Percentiles rank a stretch among this genome's conserved stretches.
Evolutionary conservation across 169 alveolate species (phyloP).

Genomic region (Neospora caninum): DNA sequence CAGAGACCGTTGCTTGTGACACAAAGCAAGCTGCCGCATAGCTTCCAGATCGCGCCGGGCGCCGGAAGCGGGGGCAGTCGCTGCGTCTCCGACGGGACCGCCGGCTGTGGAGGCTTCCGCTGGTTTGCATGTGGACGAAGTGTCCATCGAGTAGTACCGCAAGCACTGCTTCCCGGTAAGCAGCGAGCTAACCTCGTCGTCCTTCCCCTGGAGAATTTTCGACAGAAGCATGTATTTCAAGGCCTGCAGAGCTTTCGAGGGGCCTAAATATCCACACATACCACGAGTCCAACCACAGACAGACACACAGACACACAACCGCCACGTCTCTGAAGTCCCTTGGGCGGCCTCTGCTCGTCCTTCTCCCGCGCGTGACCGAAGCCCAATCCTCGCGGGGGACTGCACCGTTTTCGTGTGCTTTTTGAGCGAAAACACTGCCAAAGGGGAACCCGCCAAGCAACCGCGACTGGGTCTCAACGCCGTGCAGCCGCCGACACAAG

Average conservation of each 20-base stretch:
- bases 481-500: too few species aligned
- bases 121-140: constrained; percentile 56
- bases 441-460: too few species aligned
- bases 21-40: constrained; percentile 46
- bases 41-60: constrained; percentile 49
- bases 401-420: too few species aligned
- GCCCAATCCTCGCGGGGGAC: too few species aligned
- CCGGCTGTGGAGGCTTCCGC: constrained; percentile 79
- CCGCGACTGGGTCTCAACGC: too few species aligned
- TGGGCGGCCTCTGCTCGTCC: too few species aligned
- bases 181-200: constrained; percentile 75
- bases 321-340: too few species aligned
- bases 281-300: background rate
- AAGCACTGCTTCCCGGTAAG: constrained; percentile 77
- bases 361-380: too few species aligned
- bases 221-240: constrained; percentile 90
- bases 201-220: constrained; percentile 89
- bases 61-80: constrained; percentile 66
- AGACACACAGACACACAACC: background rate
- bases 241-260: constrained; percentile 68
- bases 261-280: background rate
- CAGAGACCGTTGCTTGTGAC: constrained; percentile 54
- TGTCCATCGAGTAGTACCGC: constrained; percentile 68
- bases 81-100: background rate
- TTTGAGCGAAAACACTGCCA: too few species aligned